These are phyloP conservation scores for Eucalyptus erythrocorys DNA, from an alignment of 345 rosid genomes.

Conservation along the genomic window DNA sequence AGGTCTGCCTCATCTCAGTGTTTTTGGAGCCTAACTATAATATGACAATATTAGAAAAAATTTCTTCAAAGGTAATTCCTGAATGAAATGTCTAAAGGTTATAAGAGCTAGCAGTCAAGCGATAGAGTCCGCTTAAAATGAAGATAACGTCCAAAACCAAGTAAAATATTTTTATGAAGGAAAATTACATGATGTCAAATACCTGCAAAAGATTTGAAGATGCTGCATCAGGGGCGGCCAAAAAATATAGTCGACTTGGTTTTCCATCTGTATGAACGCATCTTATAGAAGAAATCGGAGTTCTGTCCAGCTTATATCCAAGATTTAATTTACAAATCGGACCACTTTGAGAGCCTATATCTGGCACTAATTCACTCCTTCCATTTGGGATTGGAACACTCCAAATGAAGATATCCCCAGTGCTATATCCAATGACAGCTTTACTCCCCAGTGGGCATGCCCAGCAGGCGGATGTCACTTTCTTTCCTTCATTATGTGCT, in stretches of 20 bases:
- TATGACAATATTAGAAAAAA: background rate
- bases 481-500: constrained; percentile 45
- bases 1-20: background rate
- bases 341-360: constrained; percentile 18
- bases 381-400: constrained; percentile 30
- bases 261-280: constrained; percentile 67
- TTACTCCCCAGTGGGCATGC: constrained; percentile 77
- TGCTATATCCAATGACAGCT: constrained; percentile 73
- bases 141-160: background rate
- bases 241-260: constrained; percentile 59
- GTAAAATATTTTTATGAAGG: background rate
- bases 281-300: constrained; percentile 55
- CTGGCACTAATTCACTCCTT: constrained; percentile 22
- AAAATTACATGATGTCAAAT: background rate
- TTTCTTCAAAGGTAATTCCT: background rate
- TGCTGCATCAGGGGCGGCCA: constrained; percentile 41
- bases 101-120: background rate
- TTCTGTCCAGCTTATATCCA: constrained; percentile 69
- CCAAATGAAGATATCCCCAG: constrained; percentile 75
- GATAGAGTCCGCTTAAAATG: background rate
- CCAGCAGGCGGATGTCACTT: constrained; percentile 84
- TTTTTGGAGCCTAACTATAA: background rate
- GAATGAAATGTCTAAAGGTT: background rate
- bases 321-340: constrained; percentile 68
- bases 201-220: constrained; percentile 57